A percentile compares a stretch with the other conserved stretches of the same genome.
phyloP scores from a whole-genome alignment of 202 grass and related monocot species.

The Zizania palustris region DNA sequence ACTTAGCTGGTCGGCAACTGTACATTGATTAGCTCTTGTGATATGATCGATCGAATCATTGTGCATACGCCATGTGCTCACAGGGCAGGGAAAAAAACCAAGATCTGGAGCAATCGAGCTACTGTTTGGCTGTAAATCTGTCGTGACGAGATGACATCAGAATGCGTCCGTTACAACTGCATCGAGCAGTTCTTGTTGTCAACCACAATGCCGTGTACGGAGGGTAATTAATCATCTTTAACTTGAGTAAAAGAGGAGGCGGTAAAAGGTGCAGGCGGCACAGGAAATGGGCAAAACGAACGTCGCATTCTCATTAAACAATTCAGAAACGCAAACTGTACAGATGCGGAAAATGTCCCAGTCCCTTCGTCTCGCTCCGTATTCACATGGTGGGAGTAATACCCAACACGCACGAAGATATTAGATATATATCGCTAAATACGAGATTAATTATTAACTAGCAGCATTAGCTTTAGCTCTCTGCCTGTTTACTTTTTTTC shows the following conservation, averaged over 20 bases:
- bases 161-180: too few relatives aligned
- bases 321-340: slow-evolving; percentile 47
- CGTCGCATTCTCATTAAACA: slow-evolving; percentile 45
- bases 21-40: background rate
- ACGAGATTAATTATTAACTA: slow-evolving; percentile 6
- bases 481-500: background rate
- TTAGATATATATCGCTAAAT: slow-evolving; percentile 14
- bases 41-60: background rate
- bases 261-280: background rate
- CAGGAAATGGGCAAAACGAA: slow-evolving; percentile 11
- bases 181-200: background rate
- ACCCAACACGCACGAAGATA: background rate
- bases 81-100: too few relatives aligned
- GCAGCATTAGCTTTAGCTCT: background rate
- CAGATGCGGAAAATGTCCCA: slow-evolving; percentile 39
- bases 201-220: slow-evolving; percentile 37
- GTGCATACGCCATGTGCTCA: too few relatives aligned
- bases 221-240: slow-evolving; percentile 5
- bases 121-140: too few relatives aligned
- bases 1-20: background rate
- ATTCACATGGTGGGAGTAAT: slow-evolving; percentile 36
- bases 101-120: too few relatives aligned
- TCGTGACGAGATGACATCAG: too few relatives aligned
- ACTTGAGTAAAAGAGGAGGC: background rate
- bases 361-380: slow-evolving; percentile 9